Evolutionary conservation across 106 monocot species (phyloP).

Genomic region (Apostasia shenzhenica): DNA sequence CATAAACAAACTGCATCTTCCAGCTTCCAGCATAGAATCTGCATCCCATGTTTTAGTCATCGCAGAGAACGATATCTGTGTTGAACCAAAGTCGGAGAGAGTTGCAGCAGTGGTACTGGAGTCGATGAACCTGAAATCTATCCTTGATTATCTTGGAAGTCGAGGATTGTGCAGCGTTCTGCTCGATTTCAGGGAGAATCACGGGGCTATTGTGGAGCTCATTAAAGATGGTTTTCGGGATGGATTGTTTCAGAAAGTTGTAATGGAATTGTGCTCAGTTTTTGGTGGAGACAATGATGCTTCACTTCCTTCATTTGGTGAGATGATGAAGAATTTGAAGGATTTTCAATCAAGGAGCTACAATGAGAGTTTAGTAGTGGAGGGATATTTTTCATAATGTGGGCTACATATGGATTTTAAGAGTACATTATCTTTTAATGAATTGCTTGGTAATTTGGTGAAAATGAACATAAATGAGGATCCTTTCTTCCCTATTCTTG

Average conservation of each 20-base stretch:
- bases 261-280: slow-evolving; percentile 48
- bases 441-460: too few species aligned
- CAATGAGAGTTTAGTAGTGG: slow-evolving; percentile 42
- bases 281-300: slow-evolving; percentile 17
- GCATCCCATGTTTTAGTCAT: slow-evolving; percentile 31
- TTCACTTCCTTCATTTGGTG: slow-evolving; percentile 21
- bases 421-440: too few species aligned
- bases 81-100: slow-evolving; percentile 39
- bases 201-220: slow-evolving; percentile 15
- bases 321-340: slow-evolving; percentile 27
- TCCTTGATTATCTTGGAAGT: slow-evolving; percentile 49
- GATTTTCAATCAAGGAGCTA: slow-evolving; percentile 27
- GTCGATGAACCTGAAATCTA: slow-evolving; percentile 30
- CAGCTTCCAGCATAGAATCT: slow-evolving; percentile 15
- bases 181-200: slow-evolving; percentile 50
- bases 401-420: background rate
- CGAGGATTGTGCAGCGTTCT: slow-evolving; percentile 67
- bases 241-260: slow-evolving; percentile 63
- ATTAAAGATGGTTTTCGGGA: slow-evolving; percentile 31
- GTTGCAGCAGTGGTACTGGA: slow-evolving; percentile 44
- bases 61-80: slow-evolving; percentile 24
- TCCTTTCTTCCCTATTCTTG: too few species aligned
- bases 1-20: slow-evolving; percentile 22
- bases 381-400: slow-evolving; percentile 47
- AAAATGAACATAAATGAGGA: too few species aligned